Evolutionary conservation across 169 alveolate genomes (phyloP).

Genomic region (Plasmodium coatneyi): DNA sequence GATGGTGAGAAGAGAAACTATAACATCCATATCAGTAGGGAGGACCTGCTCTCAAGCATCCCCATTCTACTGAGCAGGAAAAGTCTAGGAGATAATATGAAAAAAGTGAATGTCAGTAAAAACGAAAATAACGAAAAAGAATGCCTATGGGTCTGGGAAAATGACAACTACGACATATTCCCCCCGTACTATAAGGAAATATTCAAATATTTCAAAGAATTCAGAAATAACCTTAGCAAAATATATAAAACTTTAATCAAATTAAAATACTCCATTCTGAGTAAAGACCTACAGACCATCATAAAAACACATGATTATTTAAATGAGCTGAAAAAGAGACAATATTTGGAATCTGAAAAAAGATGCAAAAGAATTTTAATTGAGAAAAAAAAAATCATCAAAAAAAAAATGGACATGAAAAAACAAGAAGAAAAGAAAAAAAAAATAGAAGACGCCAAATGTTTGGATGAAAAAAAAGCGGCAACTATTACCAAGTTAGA

Average conservation of each 20-base stretch:
- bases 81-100: constrained; percentile 73
- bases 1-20: constrained; percentile 13
- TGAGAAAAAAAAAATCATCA: constrained; percentile 64
- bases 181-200: constrained; percentile 67
- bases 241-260: constrained; percentile 65
- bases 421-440: constrained; percentile 74
- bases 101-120: constrained; percentile 54
- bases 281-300: constrained; percentile 40
- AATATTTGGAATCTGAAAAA: constrained; percentile 65
- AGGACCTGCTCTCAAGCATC: constrained; percentile 37
- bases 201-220: constrained; percentile 66
- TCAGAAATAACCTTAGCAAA: constrained; percentile 47
- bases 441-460: constrained; percentile 41
- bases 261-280: constrained; percentile 44
- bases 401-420: constrained; percentile 67
- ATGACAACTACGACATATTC: constrained; percentile 67
- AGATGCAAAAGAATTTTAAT: constrained; percentile 55
- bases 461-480: constrained; percentile 48
- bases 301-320: constrained; percentile 50
- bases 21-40: constrained; percentile 35
- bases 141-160: constrained; percentile 75
- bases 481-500: constrained; percentile 39
- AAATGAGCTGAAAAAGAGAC: constrained; percentile 65
- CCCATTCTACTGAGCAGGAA: constrained; percentile 68
- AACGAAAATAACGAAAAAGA: constrained; percentile 72